Percentiles rank a stretch among this genome's conserved stretches.
Evolutionary conservation across 1,284 basidiomycete genomes (phyloP).

Genomic region (Mycosarcoma maydis): DNA sequence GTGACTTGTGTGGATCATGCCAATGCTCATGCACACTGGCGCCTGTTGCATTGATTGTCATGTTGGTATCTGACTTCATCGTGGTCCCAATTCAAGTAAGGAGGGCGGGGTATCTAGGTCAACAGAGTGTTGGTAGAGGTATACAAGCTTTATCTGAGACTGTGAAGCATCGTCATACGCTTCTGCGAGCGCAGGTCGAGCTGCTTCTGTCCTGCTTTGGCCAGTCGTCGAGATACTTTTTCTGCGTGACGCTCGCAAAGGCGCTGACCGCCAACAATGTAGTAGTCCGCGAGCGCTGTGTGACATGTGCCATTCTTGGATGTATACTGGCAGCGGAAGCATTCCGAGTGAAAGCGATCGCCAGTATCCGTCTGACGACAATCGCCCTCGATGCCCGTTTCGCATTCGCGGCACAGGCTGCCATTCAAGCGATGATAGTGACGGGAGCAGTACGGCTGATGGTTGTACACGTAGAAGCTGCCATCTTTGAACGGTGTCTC

Average conservation of each 20-base stretch:
- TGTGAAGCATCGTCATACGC: slow-evolving; percentile 48
- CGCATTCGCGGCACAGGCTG: slow-evolving; percentile 53
- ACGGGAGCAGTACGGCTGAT: slow-evolving; percentile 53
- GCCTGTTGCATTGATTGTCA: no score
- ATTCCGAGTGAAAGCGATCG: slow-evolving; percentile 52
- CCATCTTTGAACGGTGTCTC: slow-evolving; percentile 48
- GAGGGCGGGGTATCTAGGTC: no score
- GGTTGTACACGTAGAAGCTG: slow-evolving; percentile 56
- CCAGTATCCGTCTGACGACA: slow-evolving; percentile 57
- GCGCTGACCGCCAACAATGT: slow-evolving; percentile 37
- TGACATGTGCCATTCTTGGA: slow-evolving; percentile 26
- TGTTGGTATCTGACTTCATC: no score
- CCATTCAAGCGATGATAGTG: slow-evolving; percentile 54
- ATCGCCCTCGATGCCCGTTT: slow-evolving; percentile 53
- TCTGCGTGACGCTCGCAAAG: slow-evolving; percentile 53
- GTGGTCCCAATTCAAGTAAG: no score
- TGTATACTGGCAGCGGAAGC: slow-evolving; percentile 53
- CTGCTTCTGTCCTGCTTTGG: slow-evolving; percentile 29
- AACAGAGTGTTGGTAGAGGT: no score
- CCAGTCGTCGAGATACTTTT: slow-evolving; percentile 28
- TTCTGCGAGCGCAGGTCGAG: slow-evolving; percentile 37
- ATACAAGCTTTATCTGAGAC: slow-evolving; percentile 26
- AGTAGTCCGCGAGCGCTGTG: slow-evolving; percentile 41
- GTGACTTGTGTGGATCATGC: no score
- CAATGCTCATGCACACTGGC: no score